Base-by-base conservation (phyloP, 2,329 filamentous ascomycete genomes). In the Cladobotryum protrusum region DNA sequence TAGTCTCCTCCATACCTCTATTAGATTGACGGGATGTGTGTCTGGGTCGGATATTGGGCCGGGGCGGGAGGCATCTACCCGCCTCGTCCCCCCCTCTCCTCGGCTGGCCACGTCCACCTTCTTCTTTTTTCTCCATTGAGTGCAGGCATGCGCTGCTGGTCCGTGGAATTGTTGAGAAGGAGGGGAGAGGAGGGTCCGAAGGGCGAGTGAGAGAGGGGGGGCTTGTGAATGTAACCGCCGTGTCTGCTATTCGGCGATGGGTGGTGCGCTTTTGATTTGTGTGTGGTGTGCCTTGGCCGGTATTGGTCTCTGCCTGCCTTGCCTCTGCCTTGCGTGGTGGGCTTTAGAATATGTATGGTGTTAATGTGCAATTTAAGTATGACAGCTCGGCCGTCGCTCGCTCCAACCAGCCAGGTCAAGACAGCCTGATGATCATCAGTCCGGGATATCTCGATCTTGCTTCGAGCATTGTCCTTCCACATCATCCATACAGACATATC, bases 361-460 rank as follows among this genome's bases (percentile, higher is more conserved):
- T 29, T 9, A 29, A 29, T 29, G 24, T 29, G 24, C 11, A 29
- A 29, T 29, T 5, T 34, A 15, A 24, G 39, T 4, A 45, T 29
- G 24, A 29, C 8, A 37, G 36, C 43, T 34, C 29, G 20, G n/a
- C 32, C 20, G 13, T 48, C 24, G 24, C 24, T 29, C 6, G 24
- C 24, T 29, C 24, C 24, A 29, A 29, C 24, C 6, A 29, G 11
- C 6, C 6, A 29, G 24, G 24, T 29, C 24, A 29, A 9, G 24
- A 29, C 24, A 29, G 24, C 24, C 24, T 29, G 24, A 29, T 29
- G 24, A 24, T 43, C 52, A 43, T 69, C 68, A 3, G 70, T 72
- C 15, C 61, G 61, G 52, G 71, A 68, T 29, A 71, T 59, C 2
- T 47, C 40, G 18, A 42, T 50, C 43, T 45, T 32, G 8, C 18